Conservation (phyloP, 2,329 filamentous ascomycete species). For the Berkeleyomyces rouxiae region DNA sequence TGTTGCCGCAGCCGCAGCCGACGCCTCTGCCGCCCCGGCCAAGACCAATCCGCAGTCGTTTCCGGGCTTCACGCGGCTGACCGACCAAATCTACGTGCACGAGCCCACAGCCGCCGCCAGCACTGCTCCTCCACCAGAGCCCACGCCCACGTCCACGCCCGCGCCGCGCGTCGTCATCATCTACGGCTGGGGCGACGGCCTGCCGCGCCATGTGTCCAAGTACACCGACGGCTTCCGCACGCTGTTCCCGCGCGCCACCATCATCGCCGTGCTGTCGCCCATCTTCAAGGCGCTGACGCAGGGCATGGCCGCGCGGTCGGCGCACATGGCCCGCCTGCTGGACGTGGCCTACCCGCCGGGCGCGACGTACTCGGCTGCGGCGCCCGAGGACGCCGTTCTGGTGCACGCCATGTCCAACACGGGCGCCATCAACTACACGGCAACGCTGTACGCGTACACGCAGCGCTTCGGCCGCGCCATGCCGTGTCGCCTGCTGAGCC, state of each 20-base stretch:
- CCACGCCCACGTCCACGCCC: constrained; percentile 8
- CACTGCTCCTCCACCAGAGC: constrained; percentile 14
- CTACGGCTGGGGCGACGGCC: constrained; percentile 41
- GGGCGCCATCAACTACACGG: constrained; percentile 35
- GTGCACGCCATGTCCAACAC: constrained; percentile 43
- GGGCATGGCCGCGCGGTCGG: constrained; percentile 26
- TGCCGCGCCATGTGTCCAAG: constrained; percentile 37
- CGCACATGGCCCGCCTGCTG: constrained; percentile 30
- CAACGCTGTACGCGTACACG: constrained; percentile 31
- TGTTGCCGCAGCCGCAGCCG: background rate
- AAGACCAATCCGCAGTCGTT: constrained; percentile 18
- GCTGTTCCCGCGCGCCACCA: constrained; percentile 33
- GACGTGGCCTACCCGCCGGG: constrained; percentile 22
- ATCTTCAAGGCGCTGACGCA: constrained; percentile 29
- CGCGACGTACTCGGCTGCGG: constrained; percentile 14
- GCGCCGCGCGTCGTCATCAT: constrained; percentile 33
- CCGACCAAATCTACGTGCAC: constrained; percentile 31
- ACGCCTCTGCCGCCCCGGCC: background rate
- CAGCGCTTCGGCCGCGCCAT: constrained; percentile 23
- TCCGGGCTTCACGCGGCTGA: constrained; percentile 30
- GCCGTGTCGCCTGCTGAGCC: constrained; percentile 31
- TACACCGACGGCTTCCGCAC: constrained; percentile 35
- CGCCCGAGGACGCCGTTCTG: constrained; percentile 24
- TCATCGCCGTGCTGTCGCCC: constrained; percentile 33
- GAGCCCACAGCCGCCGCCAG: constrained; percentile 18